These are phyloP conservation scores for Salvia splendens DNA, from an alignment of 257 asterid species.

Conservation along the genomic window DNA sequence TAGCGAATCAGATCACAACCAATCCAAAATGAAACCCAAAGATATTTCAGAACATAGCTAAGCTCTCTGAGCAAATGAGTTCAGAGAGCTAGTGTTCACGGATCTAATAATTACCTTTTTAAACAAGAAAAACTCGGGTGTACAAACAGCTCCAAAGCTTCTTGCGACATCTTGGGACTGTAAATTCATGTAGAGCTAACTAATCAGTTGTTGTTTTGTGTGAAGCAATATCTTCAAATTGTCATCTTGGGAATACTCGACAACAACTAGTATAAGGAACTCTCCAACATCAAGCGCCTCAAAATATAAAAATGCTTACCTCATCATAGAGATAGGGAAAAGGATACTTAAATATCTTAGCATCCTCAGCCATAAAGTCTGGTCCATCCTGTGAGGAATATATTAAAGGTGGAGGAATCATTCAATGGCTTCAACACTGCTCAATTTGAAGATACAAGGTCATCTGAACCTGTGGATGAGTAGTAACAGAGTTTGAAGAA, in stretches of 20 bases:
- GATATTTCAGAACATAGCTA: too few species aligned
- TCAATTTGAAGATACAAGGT: constrained; percentile 37
- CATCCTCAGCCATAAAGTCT: constrained; percentile 82
- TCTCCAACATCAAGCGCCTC: constrained; percentile 15
- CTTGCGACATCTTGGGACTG: constrained; percentile 88
- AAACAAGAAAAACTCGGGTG: constrained; percentile 91
- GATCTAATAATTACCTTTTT: constrained; percentile 59
- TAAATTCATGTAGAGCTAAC: constrained; percentile 27
- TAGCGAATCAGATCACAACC: constrained; percentile 11
- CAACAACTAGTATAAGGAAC: constrained; percentile 2
- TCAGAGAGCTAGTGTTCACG: neutral
- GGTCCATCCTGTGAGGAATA: constrained; percentile 82
- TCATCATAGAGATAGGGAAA: constrained; percentile 90
- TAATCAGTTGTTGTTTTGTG: constrained; percentile 1
- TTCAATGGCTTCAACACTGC: constrained; percentile 38
- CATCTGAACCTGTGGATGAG: constrained; percentile 88
- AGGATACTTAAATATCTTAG: constrained; percentile 66
- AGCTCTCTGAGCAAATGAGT: constrained; percentile 14
- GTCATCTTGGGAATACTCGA: constrained; percentile 13
- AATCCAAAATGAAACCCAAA: too few species aligned
- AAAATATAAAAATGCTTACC: constrained; percentile 55
- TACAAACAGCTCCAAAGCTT: constrained; percentile 91
- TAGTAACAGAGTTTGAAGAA: constrained; percentile 74
- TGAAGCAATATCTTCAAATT: neutral
- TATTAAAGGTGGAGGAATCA: constrained; percentile 37